Conservation (phyloP, 2,329 filamentous ascomycete genomes). For the Fusarium austroafricanum region DNA sequence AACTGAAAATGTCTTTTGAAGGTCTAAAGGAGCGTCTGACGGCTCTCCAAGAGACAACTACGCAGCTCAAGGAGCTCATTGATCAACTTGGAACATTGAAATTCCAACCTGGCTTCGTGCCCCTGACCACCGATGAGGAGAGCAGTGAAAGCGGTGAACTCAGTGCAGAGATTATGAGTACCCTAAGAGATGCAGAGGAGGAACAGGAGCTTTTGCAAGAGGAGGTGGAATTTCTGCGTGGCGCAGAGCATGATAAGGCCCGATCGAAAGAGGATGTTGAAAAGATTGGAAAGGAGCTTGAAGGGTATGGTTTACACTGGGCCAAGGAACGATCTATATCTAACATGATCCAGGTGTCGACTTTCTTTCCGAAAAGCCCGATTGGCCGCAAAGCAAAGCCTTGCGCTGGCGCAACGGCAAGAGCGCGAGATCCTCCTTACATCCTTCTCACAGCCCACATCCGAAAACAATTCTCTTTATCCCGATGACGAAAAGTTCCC, state of each 20-base stretch:
- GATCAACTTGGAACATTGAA: constrained; percentile 67
- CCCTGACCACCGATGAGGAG: constrained; percentile 61
- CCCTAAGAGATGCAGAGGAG: constrained; percentile 81
- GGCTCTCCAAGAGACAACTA: constrained; percentile 70
- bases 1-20: constrained; percentile 64
- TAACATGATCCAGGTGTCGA: constrained; percentile 60
- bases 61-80: constrained; percentile 69
- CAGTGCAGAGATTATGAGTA: constrained; percentile 81
- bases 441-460: constrained; percentile 64
- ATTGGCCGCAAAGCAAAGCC: constrained; percentile 78
- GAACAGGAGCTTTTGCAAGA: constrained; percentile 84
- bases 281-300: constrained; percentile 76
- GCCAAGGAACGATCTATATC: not conserved
- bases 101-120: constrained; percentile 69
- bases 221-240: constrained; percentile 77
- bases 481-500: constrained; percentile 40
- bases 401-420: constrained; percentile 77
- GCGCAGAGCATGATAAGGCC: constrained; percentile 67
- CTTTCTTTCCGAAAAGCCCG: constrained; percentile 84
- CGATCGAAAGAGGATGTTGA: constrained; percentile 74
- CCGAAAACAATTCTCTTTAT: constrained; percentile 49
- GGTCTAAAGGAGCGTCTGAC: constrained; percentile 70
- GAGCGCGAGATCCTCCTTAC: constrained; percentile 82
- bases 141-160: constrained; percentile 75
- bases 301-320: constrained; percentile 62